Evolutionary conservation across 2,329 filamentous ascomycete species (phyloP), one percentile per base, ranked within the genome.

Genomic region (Xylariales sp.): DNA sequence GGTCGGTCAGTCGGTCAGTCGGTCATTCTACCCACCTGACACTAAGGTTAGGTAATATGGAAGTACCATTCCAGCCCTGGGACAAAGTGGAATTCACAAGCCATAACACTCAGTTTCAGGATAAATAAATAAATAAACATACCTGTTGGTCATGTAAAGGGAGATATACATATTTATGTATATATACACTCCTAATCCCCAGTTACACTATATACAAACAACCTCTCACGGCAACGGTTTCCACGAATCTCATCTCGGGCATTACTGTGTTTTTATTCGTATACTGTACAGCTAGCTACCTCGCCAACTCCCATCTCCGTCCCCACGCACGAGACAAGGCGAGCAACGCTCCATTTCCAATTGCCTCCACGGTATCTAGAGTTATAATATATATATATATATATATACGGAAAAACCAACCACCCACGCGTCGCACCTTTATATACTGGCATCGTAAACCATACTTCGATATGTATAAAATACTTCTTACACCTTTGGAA

Each of bases 371-470:
- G 56, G 36, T 43, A 23, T 32, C 32, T 49, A 32, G 28, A 23
- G 23, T 23, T 23, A 14, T 67, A 59, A 60, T 23, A 60, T 48
- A 46, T 59, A 49, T 57, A 43, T 50, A 39, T 45, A 50, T 30
- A 14, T 41, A 41, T 41, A 41, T 41, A 41, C 39, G 39, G 39
- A 39, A 62, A 56, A 23, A 23, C 23, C 23, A 23, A 39, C 23
- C 32, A 57, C 41, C 45, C 56, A n/a, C 49, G 18, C 62, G 48
- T 34, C 34, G 5, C 41, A 55, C 34, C 41, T 50, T 18, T 68
- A 64, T 68, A 52, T 68, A 61, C 59, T 43, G 41, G 32, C 34
- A n/a, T 39, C 53, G 62, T 62, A 53, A 50, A 30, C 48, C 54
- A 58, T 45, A 36, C 10, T 56, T 16, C 28, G 34, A 49, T 52